Evolutionary conservation across 768 basidiomycete species (phyloP), one percentile per base, ranked within the genome.

Genomic region (Russula abietina): DNA sequence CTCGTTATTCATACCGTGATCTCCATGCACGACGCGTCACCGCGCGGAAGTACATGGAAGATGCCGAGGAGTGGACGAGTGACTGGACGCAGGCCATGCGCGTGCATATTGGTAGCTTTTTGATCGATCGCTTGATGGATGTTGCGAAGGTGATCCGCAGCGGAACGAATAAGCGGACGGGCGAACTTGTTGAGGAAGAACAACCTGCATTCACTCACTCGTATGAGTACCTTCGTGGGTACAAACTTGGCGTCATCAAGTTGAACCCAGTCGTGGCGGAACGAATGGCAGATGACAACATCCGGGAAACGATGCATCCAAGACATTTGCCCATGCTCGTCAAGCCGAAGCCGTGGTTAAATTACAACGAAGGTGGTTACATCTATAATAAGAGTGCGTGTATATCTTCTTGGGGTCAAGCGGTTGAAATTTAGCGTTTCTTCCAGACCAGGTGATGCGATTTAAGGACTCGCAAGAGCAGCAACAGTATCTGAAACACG

Each of bases 251-350:
- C 32, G 84, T 98, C 24, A 87, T 98, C 72, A 85, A 85, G 71
- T 75, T 96, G 62, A 96, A 98, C 72, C 85, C 88, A 0, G 84
- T 80, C 4, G 88, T 98, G 6, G 77, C 86, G 3, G 85, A 89
- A 16, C 82, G 88, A 3, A 76, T 98, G 59, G 85, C 91, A 3
- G 84, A 83, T 61, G 95, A 98, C 64, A 79, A 75, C 45, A 70
- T 94, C 22, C 75, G 78, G 14, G 81, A 85, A 57, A 83, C 88
- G 0, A 77, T 98, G 19, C 93, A 96, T 74, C 94, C 96, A 17
- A 90, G 94, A 2, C 91, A 96, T 73, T 80, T 99, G 26, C 96
- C 96, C 10, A 99, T 98, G 97, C 80, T 99, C 8, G 82, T 95
- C 28, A 85, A 86, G 65, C 96, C 96, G 2, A 87, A 86, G 66